Percentiles rank a stretch among this genome's conserved stretches.
Evolutionary conservation across 345 rosid species (phyloP).

Genomic region (Streptanthus diversifolius): DNA sequence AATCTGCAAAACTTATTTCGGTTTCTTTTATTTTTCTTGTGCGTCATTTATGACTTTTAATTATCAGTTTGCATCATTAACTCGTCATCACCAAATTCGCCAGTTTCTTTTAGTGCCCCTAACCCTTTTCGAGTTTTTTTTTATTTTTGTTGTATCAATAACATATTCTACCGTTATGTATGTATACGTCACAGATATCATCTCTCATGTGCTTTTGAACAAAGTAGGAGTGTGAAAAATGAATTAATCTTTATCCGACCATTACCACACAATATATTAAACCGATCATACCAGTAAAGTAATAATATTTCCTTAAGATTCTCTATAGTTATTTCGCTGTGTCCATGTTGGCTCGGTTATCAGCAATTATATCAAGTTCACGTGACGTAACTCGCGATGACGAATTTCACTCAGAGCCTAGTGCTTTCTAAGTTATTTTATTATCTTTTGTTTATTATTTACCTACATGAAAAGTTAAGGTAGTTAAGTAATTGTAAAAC

Average conservation of each 20-base stretch:
- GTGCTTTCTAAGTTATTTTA: neutral
- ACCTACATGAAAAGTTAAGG: neutral
- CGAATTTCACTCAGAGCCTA: neutral
- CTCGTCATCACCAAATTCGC: neutral
- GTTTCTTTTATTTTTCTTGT: neutral
- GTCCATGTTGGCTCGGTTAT: neutral
- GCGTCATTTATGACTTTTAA: neutral
- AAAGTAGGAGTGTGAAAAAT: neutral
- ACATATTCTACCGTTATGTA: neutral
- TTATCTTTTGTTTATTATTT: neutral
- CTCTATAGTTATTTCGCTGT: neutral
- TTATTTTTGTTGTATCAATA: neutral
- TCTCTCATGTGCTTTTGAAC: neutral
- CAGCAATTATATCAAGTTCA: neutral
- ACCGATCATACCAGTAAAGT: neutral
- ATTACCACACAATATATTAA: neutral
- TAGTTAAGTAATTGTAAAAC: neutral
- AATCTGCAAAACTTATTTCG: constrained; percentile 45
- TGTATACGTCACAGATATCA: neutral
- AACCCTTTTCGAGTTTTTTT: neutral
- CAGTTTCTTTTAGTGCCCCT: neutral
- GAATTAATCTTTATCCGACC: neutral
- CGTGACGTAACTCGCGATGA: constrained; percentile 1
- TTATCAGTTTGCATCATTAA: constrained; percentile 1
- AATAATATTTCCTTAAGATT: neutral